Evolutionary conservation across 371 early-diverging fungal species (phyloP).

Genomic region (Umbelopsis sp.): DNA sequence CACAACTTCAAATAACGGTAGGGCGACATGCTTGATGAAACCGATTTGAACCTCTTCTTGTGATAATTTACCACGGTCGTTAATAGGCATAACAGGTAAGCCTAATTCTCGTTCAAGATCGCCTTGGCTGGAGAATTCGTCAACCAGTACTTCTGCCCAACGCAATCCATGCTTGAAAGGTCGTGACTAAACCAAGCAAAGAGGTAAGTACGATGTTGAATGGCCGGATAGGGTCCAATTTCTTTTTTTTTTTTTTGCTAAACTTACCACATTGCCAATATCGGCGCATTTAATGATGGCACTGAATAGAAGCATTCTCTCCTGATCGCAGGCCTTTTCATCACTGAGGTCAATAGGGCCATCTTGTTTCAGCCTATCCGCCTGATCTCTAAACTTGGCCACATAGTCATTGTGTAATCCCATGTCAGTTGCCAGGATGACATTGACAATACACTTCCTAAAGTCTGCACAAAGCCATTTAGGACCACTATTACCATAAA

Average conservation of each 20-base stretch:
- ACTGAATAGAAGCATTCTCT: conserved; percentile 59
- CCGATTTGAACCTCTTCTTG: conserved; percentile 69
- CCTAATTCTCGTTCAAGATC: conserved; percentile 66
- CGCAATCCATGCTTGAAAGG: conserved; percentile 56
- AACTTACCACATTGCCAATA: conserved; percentile 71
- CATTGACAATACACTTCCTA: conserved; percentile 67
- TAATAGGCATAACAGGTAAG: conserved; percentile 54
- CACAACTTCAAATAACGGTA: conserved; percentile 67
- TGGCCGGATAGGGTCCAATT: too few relatives aligned
- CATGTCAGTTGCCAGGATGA: conserved; percentile 86
- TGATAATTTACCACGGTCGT: conserved; percentile 52
- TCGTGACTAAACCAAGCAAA: conserved; percentile 38
- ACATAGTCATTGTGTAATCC: conserved; percentile 77
- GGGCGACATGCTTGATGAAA: conserved; percentile 70
- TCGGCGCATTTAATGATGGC: conserved; percentile 86
- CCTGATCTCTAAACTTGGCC: conserved; percentile 65
- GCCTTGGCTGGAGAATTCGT: conserved; percentile 70
- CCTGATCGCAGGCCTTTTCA: conserved; percentile 37
- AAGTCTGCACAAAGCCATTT: conserved; percentile 53
- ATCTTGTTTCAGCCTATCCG: conserved; percentile 39
- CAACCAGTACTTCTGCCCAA: conserved; percentile 61
- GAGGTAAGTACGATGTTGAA: neutral
- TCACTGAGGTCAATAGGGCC: conserved; percentile 13
- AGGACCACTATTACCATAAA: neutral
- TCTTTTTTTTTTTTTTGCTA: too few relatives aligned